Percentiles rank a stretch among this genome's conserved stretches.
These are phyloP conservation scores for Phytophthora cajani DNA, from an alignment of 352 stramenopile species.

Conservation along the genomic window DNA sequence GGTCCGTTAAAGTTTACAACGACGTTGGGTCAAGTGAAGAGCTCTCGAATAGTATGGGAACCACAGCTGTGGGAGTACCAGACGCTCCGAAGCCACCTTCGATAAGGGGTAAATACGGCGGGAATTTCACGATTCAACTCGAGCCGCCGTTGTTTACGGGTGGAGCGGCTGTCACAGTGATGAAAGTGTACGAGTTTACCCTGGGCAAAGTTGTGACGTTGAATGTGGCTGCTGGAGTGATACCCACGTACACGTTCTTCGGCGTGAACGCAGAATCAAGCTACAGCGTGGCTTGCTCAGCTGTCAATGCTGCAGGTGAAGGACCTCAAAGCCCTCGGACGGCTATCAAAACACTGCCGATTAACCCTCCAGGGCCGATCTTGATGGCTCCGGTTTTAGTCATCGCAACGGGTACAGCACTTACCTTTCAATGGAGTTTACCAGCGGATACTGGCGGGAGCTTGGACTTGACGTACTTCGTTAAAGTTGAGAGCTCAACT, in stretches of 20 bases:
- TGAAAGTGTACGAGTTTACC: conserved; percentile 53
- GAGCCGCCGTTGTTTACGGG: conserved; percentile 47
- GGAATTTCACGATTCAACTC: conserved; percentile 67
- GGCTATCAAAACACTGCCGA: conserved; percentile 36
- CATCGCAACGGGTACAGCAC: conserved; percentile 40
- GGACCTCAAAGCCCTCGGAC: conserved; percentile 29
- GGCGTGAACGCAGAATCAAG: conserved; percentile 36
- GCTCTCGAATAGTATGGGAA: conserved; percentile 31
- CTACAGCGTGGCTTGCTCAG: conserved; percentile 50
- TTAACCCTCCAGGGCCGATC: conserved; percentile 48
- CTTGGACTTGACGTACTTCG: conserved; percentile 38
- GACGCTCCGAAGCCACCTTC: conserved; percentile 35
- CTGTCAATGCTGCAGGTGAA: conserved; percentile 50
- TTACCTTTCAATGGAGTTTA: conserved; percentile 42
- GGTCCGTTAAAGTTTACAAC: conserved; percentile 45
- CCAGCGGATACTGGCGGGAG: conserved; percentile 59
- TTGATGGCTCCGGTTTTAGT: conserved; percentile 31
- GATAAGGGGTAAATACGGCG: conserved; percentile 51
- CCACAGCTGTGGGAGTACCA: conserved; percentile 25
- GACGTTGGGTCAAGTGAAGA: conserved; percentile 38
- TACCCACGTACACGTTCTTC: conserved; percentile 36
- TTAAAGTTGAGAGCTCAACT: conserved; percentile 24
- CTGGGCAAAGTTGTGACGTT: conserved; percentile 20
- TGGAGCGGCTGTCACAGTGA: conserved; percentile 37
- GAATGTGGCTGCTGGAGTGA: conserved; percentile 11